Percentiles rank a stretch among this genome's conserved stretches.
These are phyloP conservation scores for Leccinum pachyderme DNA, from an alignment of 1,284 basidiomycete species.

Conservation along the genomic window DNA sequence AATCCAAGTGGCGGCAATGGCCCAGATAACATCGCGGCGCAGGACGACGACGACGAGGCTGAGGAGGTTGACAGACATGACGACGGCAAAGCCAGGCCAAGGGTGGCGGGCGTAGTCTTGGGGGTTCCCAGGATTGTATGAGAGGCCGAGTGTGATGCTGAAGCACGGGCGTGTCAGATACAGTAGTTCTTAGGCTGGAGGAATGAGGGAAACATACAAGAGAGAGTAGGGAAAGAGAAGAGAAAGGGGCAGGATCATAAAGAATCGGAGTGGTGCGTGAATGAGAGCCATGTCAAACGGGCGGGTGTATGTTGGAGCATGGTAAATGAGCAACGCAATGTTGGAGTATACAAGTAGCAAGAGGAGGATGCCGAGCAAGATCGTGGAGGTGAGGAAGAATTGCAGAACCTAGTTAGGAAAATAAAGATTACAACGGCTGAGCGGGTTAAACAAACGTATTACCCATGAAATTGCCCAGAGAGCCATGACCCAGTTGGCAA, in stretches of 20 bases:
- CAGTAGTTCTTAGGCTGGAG: neutral
- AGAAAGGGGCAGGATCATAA: conserved; percentile 55
- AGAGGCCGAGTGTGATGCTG: conserved; percentile 59
- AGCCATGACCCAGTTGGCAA: conserved; percentile 82
- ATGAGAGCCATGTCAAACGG: conserved; percentile 67
- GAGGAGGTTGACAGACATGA: conserved; percentile 57
- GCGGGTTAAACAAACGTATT: conserved; percentile 14
- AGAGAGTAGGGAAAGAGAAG: conserved; percentile 50
- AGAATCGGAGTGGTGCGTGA: conserved; percentile 71
- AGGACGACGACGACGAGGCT: conserved; percentile 53
- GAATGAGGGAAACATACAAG: conserved; percentile 37
- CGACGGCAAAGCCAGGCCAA: conserved; percentile 62
- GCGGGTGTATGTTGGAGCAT: conserved; percentile 53
- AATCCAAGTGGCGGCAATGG: conserved; percentile 68
- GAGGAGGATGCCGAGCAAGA: conserved; percentile 59
- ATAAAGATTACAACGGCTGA: neutral
- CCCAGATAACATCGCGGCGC: conserved; percentile 68
- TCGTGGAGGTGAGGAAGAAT: conserved; percentile 59
- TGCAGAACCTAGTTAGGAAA: conserved; percentile 47
- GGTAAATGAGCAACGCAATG: conserved; percentile 62
- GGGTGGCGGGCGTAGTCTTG: conserved; percentile 50
- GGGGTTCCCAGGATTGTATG: conserved; percentile 40
- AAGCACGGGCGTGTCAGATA: conserved; percentile 34
- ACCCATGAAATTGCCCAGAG: conserved; percentile 84
- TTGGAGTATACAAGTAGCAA: conserved; percentile 66